Conservation (phyloP, 306 rosid genomes). For the Senna tora region DNA sequence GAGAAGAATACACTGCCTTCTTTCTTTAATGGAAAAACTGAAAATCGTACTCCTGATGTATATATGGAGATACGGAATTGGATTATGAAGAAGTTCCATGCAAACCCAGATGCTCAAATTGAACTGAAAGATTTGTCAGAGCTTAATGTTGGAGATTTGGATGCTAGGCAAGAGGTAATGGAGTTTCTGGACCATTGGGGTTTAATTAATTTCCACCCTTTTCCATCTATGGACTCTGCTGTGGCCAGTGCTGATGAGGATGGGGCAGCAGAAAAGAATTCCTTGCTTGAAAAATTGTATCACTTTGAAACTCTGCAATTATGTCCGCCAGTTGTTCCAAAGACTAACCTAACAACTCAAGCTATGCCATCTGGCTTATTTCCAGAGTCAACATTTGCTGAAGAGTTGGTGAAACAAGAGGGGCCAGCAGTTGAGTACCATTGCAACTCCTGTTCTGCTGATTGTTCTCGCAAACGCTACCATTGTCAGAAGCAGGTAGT, state of each 20-base stretch:
- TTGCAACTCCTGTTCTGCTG: conserved; percentile 84
- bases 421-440: conserved; percentile 85
- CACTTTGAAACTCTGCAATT: conserved; percentile 61
- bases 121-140: conserved; percentile 67
- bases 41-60: conserved; percentile 48
- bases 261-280: conserved; percentile 45
- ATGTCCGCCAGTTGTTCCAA: conserved; percentile 47
- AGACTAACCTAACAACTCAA: conserved; percentile 49
- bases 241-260: conserved; percentile 41
- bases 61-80: conserved; percentile 70
- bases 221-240: conserved; percentile 46
- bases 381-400: conserved; percentile 69
- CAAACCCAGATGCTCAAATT: conserved; percentile 52
- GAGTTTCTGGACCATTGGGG: conserved; percentile 87
- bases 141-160: conserved; percentile 64
- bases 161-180: conserved; percentile 73
- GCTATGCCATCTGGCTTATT: conserved; percentile 60
- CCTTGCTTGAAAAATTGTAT: conserved; percentile 65
- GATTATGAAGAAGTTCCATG: conserved; percentile 66
- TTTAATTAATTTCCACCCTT: conserved; percentile 79
- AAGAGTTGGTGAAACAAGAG: conserved; percentile 65
- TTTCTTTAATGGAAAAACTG: conserved; percentile 70
- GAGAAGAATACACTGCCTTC: conserved; percentile 67
- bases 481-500: conserved; percentile 89
- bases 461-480: conserved; percentile 83